Percentiles rank a stretch among this genome's conserved stretches.
phyloP scores from a whole-genome alignment of 768 basidiomycete genomes.

The Lentinula boryana region DNA sequence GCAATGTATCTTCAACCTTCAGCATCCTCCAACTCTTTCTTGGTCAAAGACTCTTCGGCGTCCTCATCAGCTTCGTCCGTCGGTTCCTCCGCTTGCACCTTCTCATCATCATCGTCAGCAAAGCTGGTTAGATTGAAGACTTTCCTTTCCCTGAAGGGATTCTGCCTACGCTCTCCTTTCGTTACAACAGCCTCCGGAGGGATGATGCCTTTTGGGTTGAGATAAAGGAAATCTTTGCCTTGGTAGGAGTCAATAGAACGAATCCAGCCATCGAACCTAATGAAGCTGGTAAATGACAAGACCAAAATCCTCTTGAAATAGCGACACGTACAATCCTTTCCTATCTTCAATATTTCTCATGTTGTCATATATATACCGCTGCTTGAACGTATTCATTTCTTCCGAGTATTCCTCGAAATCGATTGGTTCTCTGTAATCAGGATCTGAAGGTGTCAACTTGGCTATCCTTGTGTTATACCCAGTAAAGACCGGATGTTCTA shows the following conservation, averaged over 20 bases:
- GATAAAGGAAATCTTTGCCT: slow-evolving; percentile 72
- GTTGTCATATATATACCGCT: slow-evolving; percentile 76
- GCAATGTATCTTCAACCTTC: slow-evolving; percentile 35
- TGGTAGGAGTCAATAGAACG: slow-evolving; percentile 67
- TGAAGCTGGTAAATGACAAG: background rate
- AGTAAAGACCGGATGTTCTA: slow-evolving; percentile 82
- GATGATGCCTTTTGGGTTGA: slow-evolving; percentile 74
- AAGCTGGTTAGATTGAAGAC: slow-evolving; percentile 63
- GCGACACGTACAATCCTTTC: slow-evolving; percentile 61
- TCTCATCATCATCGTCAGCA: slow-evolving; percentile 24
- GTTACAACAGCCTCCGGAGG: slow-evolving; percentile 65
- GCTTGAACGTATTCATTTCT: slow-evolving; percentile 77
- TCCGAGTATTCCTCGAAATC: slow-evolving; percentile 65
- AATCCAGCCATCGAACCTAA: slow-evolving; percentile 82
- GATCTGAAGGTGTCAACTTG: slow-evolving; percentile 43
- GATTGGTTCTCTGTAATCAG: slow-evolving; percentile 65
- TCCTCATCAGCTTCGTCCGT: slow-evolving; percentile 23
- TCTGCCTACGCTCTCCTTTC: slow-evolving; percentile 47
- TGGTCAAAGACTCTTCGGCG: slow-evolving; percentile 22
- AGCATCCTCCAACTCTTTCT: slow-evolving; percentile 41
- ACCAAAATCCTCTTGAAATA: background rate
- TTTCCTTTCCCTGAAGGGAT: slow-evolving; percentile 64
- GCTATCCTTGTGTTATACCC: slow-evolving; percentile 64
- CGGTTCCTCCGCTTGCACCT: slow-evolving; percentile 23
- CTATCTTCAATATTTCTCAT: slow-evolving; percentile 83